Base-by-base conservation (phyloP, 2,329 filamentous ascomycete genomes). In the Sporothrix curviconia region DNA sequence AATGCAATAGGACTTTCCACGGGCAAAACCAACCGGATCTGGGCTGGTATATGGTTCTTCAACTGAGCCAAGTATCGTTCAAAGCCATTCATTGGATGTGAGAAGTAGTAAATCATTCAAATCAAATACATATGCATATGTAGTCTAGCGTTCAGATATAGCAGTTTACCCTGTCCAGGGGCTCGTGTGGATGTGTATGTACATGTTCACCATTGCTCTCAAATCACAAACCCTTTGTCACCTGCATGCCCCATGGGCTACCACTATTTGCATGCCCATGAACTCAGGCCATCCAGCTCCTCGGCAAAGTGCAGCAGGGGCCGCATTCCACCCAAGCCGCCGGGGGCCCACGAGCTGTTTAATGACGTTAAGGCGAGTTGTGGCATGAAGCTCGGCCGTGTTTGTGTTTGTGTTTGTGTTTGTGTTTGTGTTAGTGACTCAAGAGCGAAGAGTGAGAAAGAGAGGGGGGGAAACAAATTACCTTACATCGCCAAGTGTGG, bases 401-500 rank as follows among this genome's bases (percentile, higher is more conserved):
- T 58, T 50, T 58, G 36, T 6, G 5, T 3, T 15, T 42, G 28
- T 32, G 25, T n/a, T 5, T 5, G 19, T 36, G n/a, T n/a, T n/a
- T n/a, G n/a, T n/a, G 44, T 37, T 19, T 30, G 42, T 24, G 15
- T 3, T 11, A 6, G 9, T 1, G 9, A 25, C 9, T 8, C 3
- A 3, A 8, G 3, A 14, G 15, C 28, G 15, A n/a, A 7, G 19
- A 40, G 25, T 11, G 15, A 9, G 5, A n/a, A n/a, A 37, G 32
- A 25, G 8, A 22, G 36, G 34, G 22, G n/a, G 12, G 14, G 36
- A 28, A 15, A 17, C n/a, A n/a, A n/a, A n/a, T n/a, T n/a, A n/a
- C 57, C 59, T 32, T 56, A 62, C 59, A 62, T n/a, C n/a, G n/a
- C 44, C 43, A 32, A 12, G 44, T 11, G 4, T 59, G 57, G 7